These are phyloP conservation scores for Craterostigma plantagineum DNA, from an alignment of 257 asterid genomes.

Conservation along the genomic window DNA sequence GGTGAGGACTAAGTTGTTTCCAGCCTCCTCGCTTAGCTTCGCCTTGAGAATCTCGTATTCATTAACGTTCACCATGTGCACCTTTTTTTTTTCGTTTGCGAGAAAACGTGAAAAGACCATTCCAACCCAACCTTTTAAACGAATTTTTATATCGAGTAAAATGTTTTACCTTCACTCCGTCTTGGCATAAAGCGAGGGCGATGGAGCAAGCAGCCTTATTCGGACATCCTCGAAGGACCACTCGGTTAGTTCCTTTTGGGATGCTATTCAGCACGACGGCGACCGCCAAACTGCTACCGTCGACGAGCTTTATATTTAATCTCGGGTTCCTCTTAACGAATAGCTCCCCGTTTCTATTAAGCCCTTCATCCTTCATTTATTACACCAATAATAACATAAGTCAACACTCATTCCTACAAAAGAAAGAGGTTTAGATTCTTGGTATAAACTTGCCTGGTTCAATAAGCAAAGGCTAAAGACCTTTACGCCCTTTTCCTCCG, in stretches of 20 bases:
- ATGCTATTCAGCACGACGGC: conserved; percentile 31
- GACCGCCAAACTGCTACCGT: conserved; percentile 36
- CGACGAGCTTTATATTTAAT: conserved; percentile 32
- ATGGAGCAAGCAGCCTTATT: conserved; percentile 24
- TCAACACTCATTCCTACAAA: too few species aligned
- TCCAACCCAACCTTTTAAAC: too few species aligned
- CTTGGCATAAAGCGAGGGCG: conserved; percentile 29
- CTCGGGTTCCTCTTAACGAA: conserved; percentile 20
- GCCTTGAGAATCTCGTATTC: conserved; percentile 38
- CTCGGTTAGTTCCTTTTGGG: conserved; percentile 33
- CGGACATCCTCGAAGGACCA: conserved; percentile 24
- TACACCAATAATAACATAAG: not conserved
- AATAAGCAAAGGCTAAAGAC: conserved; percentile 32
- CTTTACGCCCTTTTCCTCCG: conserved; percentile 24
- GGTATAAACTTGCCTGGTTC: conserved; percentile 30
- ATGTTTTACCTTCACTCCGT: conserved; percentile 24
- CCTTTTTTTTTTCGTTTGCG: conserved; percentile 18
- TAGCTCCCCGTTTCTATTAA: conserved; percentile 25
- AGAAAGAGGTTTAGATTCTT: not conserved
- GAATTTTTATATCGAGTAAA: too few species aligned
- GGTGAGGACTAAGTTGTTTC: conserved; percentile 29
- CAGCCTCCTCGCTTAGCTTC: conserved; percentile 21
- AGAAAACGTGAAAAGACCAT: not conserved
- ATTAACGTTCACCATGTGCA: conserved; percentile 19
- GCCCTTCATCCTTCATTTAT: conserved; percentile 19